phyloP scores from a whole-genome alignment of 108 stramenopile genomes.

The Fragilariopsis cylindrus region DNA sequence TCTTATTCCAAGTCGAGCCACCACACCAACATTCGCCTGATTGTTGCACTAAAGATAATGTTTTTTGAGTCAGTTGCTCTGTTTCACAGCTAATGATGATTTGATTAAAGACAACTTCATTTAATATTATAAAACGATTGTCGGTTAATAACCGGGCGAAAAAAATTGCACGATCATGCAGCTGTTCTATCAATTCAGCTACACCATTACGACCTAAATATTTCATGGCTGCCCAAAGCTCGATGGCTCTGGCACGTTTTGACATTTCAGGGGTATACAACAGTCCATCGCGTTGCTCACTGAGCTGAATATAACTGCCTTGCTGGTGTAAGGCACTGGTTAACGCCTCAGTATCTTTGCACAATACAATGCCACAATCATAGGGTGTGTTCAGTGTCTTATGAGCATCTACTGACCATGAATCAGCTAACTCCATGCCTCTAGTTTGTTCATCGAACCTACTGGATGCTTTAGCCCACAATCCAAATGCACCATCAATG shows the following conservation, averaged over 20 bases:
- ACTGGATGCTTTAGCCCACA: too few relatives aligned
- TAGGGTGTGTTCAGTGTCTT: too few relatives aligned
- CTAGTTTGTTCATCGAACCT: too few relatives aligned
- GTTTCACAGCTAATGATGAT: neutral
- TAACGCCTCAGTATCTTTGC: too few relatives aligned
- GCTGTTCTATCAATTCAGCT: neutral
- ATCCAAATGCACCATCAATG: too few relatives aligned
- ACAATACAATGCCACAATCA: too few relatives aligned
- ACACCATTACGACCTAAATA: neutral
- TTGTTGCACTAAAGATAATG: neutral
- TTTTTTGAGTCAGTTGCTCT: neutral
- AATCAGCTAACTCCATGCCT: too few relatives aligned
- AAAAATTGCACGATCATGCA: neutral
- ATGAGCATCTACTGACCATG: too few relatives aligned
- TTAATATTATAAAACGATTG: neutral
- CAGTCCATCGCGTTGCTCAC: conserved; percentile 1
- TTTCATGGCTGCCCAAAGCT: conserved; percentile 6
- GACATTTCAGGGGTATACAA: conserved; percentile 9
- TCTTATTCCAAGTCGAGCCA: too few relatives aligned
- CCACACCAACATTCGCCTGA: too few relatives aligned
- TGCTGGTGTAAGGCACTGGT: too few relatives aligned
- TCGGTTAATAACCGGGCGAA: neutral
- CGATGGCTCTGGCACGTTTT: neutral
- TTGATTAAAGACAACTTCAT: conserved; percentile 11
- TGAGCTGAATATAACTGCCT: too few relatives aligned